Evolutionary conservation across 495 filamentous ascomycete species (phyloP).

Genomic region (Penicillium robsamsonii): DNA sequence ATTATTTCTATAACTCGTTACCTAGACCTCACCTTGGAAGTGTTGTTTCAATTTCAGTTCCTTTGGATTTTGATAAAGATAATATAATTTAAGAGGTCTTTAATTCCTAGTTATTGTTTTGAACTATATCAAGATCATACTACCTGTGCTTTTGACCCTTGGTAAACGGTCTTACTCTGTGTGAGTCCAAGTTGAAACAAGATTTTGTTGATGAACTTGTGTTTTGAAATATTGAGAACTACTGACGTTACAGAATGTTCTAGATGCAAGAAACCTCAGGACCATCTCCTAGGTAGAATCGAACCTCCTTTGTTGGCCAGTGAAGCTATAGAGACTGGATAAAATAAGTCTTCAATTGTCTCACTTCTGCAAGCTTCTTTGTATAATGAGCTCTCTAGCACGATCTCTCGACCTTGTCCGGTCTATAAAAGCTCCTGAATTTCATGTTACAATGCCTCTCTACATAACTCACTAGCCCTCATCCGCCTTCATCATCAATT

Average conservation of each 20-base stretch:
- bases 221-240: background rate
- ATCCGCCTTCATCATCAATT: background rate
- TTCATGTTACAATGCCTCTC: background rate
- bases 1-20: background rate
- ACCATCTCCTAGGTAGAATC: background rate
- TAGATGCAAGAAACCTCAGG: background rate
- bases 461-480: too few species aligned
- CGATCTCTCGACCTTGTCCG: background rate
- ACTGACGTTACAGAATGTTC: background rate
- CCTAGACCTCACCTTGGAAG: too few species aligned
- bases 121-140: background rate
- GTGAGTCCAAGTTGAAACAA: constrained; percentile 4
- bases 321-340: background rate
- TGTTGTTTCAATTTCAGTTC: background rate
- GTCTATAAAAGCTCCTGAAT: background rate
- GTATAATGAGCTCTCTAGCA: background rate
- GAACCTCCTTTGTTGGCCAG: background rate
- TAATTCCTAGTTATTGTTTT: background rate
- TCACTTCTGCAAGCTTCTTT: background rate
- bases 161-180: background rate
- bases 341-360: background rate
- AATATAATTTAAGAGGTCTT: background rate
- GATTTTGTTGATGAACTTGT: background rate
- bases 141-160: background rate
- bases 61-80: background rate